Evolutionary conservation across 164 flowering plant genomes (phyloP).

Genomic region (Saururus chinensis): DNA sequence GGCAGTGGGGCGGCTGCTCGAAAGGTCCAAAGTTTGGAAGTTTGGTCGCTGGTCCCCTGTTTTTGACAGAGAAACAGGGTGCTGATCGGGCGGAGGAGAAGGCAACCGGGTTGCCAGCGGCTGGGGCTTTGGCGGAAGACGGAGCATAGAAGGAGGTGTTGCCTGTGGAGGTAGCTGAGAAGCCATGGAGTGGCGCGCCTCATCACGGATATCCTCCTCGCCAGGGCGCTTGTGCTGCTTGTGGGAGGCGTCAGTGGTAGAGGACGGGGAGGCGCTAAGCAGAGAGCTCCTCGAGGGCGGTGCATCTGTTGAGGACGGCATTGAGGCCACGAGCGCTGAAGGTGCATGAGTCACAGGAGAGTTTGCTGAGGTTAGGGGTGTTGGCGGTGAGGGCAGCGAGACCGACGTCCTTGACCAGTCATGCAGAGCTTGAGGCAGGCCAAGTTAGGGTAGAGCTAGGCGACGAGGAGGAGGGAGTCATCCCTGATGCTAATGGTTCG

Average conservation of each 20-base stretch:
- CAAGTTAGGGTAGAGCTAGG: conserved; percentile 55
- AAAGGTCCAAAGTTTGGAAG: too few species aligned
- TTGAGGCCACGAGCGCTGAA: conserved; percentile 76
- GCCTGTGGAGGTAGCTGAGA: too few species aligned
- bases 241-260: conserved; percentile 30
- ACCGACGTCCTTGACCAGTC: conserved; percentile 72
- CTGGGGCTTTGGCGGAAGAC: too few species aligned
- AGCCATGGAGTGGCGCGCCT: too few species aligned
- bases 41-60: too few species aligned
- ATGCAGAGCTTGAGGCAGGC: conserved; percentile 70
- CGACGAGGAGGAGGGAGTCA: conserved; percentile 52
- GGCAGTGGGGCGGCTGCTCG: too few species aligned
- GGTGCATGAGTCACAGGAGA: conserved; percentile 69
- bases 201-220: too few species aligned
- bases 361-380: conserved; percentile 47
- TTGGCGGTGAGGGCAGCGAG: conserved; percentile 49
- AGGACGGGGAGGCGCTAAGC: conserved; percentile 71
- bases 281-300: conserved; percentile 68
- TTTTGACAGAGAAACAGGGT: too few species aligned
- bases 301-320: conserved; percentile 54
- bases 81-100: too few species aligned
- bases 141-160: too few species aligned
- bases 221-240: too few species aligned
- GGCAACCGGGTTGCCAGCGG: too few species aligned
- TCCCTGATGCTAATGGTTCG: conserved; percentile 54